phyloP scores from a whole-genome alignment of 331 rosid genomes.

The Phaseolus coccineus region DNA sequence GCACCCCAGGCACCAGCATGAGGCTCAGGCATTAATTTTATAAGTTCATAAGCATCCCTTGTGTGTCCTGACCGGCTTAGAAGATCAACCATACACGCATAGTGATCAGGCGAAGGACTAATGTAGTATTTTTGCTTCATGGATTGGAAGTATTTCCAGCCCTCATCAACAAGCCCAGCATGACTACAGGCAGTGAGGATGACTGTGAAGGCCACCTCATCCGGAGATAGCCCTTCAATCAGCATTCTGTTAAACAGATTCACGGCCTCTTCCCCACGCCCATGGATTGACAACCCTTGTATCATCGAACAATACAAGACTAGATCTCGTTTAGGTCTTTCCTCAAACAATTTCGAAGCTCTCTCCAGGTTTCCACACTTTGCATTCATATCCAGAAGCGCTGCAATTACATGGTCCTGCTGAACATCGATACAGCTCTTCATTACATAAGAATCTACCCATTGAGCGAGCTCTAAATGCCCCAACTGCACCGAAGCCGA shows the following conservation, averaged over 20 bases:
- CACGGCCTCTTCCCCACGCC: conserved; percentile 66
- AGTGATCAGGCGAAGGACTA: conserved; percentile 75
- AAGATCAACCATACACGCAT: conserved; percentile 84
- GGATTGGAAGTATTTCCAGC: conserved; percentile 68
- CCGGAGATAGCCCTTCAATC: conserved; percentile 71
- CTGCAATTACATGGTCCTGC: conserved; percentile 65
- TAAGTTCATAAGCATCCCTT: conserved; percentile 70
- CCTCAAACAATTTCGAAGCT: conserved; percentile 62
- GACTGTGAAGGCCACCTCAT: conserved; percentile 81
- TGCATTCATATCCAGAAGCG: conserved; percentile 89
- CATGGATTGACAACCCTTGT: conserved; percentile 84
- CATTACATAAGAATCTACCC: conserved; percentile 71
- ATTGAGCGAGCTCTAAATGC: conserved; percentile 61
- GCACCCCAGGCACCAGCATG: conserved; percentile 85
- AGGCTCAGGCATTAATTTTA: conserved; percentile 61
- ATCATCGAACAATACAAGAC: conserved; percentile 77
- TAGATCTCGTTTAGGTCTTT: conserved; percentile 59
- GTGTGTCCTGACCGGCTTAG: conserved; percentile 74
- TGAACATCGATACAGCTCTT: conserved; percentile 51
- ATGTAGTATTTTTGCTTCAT: conserved; percentile 57
- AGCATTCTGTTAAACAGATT: conserved; percentile 70
- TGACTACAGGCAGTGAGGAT: conserved; percentile 81
- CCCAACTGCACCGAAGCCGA: conserved; percentile 81
- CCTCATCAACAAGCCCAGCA: conserved; percentile 76
- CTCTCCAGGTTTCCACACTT: conserved; percentile 86